Evolutionary conservation across 140 eudicot species (phyloP), one percentile per base, ranked within the genome.

Genomic region (Stevia rebaudiana): DNA sequence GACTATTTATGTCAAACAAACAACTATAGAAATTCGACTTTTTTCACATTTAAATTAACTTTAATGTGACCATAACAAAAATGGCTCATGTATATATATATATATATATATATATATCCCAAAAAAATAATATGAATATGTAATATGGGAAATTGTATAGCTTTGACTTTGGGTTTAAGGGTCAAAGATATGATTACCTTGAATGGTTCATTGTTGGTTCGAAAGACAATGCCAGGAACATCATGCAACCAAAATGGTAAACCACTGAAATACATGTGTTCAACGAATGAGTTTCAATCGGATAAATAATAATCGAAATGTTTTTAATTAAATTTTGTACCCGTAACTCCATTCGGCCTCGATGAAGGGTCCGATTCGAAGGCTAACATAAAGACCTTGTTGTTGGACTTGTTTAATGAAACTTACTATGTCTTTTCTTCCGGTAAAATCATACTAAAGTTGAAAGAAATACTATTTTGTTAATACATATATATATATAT

Each of bases 171-270:
- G 58, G 11, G 17, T 51, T 53, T 25, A 2, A 25, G 1, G 5
- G 19, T 25, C 39, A 13, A 53, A 53, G 13, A 2, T 55, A 0
- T 30, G 24, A 1, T 55, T 31, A 55, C 97, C 97, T 87, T 87
- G 61, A 79, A 90, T 11, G 94, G 94, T 65, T 84, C 90, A 37
- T 90, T 90, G 71, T 90, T 76, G 11, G 90, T 52, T 50, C 97
- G 82, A 67, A 65, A 90, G 42, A 84, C 82, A 28, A 90, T 82
- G 46, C 79, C 88, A 8, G 90, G 97, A 33, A 90, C 79, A 70
- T 90, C 97, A 76, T 74, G 97, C 62, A 87, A 81, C 97, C 97
- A 90, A 79, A 87, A 78, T 15, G 97, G 97, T 3, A 90, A 55
- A 5, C 97, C 97, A 74, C 97, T 90, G 76, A 70, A 73, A 63